Base-by-base conservation (phyloP, 169 alveolate species). In the Plasmodium gonderi region DNA sequence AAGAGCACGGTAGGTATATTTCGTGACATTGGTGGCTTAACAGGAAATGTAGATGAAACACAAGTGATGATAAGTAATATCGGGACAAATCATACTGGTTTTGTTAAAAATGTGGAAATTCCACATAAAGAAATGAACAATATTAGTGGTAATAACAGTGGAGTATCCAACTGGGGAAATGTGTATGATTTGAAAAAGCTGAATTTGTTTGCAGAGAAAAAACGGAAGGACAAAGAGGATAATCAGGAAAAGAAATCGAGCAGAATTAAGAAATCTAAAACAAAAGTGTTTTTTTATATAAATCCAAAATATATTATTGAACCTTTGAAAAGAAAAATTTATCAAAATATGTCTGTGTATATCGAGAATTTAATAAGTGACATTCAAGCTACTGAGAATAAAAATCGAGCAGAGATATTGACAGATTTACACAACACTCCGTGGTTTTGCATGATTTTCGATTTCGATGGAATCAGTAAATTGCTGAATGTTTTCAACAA, bases 341-440 rank as follows among this genome's bases (percentile, higher is more conserved):
- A 89, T 17, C 90, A 89, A 11, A 89, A 76, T 17, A 89, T 89
- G 93, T 89, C 93, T 12, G n/a, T 89, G 11, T 89, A 40, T 64
- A 89, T 89, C 33, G 93, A 89, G 33, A 89, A 89, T 65, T 77
- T 89, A 89, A 89, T 89, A 20, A 89, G 93, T 77, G 93, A 89
- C 26, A 49, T 89, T 0, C 67, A 89, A 89, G 49, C 44, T 5
- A 89, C 69, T 9, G 90, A 89, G 49, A 89, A 89, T 89, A 89
- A 89, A 64, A 67, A 89, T 36, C 44, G 93, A 42, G 90, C 82
- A 29, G 90, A 89, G 6, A 89, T 89, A 8, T 65, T 89, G 40
- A 29, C 79, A 29, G 40, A 89, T 26, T 47, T 89, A 1, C 93
- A 89, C 17, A 77, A 75, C 42, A 89, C 93, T 1, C 77, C 93